Evolutionary conservation across 345 rosid genomes (phyloP).

Genomic region (Pugionium dolabratum): DNA sequence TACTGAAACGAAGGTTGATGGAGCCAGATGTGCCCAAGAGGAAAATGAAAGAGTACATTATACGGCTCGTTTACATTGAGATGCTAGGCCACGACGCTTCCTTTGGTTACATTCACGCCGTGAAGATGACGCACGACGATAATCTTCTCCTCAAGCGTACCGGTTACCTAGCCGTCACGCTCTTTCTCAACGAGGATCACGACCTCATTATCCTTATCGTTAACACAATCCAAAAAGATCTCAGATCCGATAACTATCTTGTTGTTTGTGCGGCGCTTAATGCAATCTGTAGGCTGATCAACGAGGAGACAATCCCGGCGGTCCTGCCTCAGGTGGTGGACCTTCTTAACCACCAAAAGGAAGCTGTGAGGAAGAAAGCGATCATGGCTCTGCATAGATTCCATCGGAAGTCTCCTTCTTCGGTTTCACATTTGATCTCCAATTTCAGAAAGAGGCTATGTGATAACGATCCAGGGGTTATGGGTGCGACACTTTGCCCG

Average conservation of each 20-base stretch:
- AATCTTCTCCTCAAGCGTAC: conserved; percentile 77
- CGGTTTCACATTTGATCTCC: conserved; percentile 81
- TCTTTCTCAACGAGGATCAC: conserved; percentile 91
- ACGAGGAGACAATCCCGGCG: conserved; percentile 98
- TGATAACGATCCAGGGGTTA: conserved; percentile 96
- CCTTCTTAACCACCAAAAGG: conserved; percentile 75
- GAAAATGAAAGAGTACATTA: conserved; percentile 92
- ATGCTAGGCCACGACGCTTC: conserved; percentile 99
- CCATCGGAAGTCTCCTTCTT: conserved; percentile 83
- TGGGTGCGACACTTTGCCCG: conserved; percentile 98
- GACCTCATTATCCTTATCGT: conserved; percentile 92
- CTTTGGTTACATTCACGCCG: conserved; percentile 96
- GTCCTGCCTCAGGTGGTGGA: conserved; percentile 92
- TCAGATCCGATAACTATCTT: conserved; percentile 82
- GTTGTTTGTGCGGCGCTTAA: conserved; percentile 88
- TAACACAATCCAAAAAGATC: conserved; percentile 95
- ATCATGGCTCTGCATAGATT: conserved; percentile 97
- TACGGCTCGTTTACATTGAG: conserved; percentile 86
- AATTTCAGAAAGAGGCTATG: conserved; percentile 92
- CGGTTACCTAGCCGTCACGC: conserved; percentile 92
- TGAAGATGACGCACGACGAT: conserved; percentile 98
- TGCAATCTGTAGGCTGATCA: conserved; percentile 87
- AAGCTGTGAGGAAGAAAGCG: conserved; percentile 95
- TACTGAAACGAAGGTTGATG: conserved; percentile 75
- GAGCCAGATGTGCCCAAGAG: conserved; percentile 93